Evolutionary conservation across 1,284 basidiomycete genomes (phyloP), one percentile per base, ranked within the genome.

Genomic region (Tilletia caries): DNA sequence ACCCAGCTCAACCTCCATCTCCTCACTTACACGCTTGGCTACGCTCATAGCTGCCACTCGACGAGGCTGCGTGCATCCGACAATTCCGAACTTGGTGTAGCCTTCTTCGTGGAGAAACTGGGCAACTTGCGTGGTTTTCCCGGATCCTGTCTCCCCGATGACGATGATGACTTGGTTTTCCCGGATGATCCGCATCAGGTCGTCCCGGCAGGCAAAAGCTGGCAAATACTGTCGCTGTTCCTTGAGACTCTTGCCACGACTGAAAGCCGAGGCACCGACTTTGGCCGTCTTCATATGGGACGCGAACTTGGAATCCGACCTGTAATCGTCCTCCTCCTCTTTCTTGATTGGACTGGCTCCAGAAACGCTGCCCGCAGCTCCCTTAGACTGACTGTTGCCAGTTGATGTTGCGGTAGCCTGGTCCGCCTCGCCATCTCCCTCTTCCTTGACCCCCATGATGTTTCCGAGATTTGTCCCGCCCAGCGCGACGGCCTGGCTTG

Each of bases 31-130:
- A 85, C 95, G 93, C 85, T 98, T 98, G 8, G 95, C 95, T 2
- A 98, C 95, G 18, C 92, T 95, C 95, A 98, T 98, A 13, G 95
- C 95, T 64, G 95, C 95, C 13, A 98, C 95, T 86, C 95, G 92
- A 80, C 95, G 89, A 48, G 95, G 95, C 82, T 98, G 95, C 0
- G 95, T 98, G 79, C 95, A 98, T 6, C 94, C 94, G 54, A 98
- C 89, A 46, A 96, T 87, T 8, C 95, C 95, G 83, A 91, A 88
- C 20, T 87, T 84, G 71, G 93, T 93, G 83, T 95, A 98, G 1
- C 95, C 95, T 75, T 97, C 95, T 84, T 98, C 95, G 82, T 97
- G 92, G 69, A 97, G 84, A 84, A 93, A 96, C 79, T 96, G 95
- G 0, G 91, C 87, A 3, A 96, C 85, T 82, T 97, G 94, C 0